Evolutionary conservation across 2,329 filamentous ascomycete species (phyloP), one percentile per base, ranked within the genome.

Genomic region (Trichophyton verrucosum): DNA sequence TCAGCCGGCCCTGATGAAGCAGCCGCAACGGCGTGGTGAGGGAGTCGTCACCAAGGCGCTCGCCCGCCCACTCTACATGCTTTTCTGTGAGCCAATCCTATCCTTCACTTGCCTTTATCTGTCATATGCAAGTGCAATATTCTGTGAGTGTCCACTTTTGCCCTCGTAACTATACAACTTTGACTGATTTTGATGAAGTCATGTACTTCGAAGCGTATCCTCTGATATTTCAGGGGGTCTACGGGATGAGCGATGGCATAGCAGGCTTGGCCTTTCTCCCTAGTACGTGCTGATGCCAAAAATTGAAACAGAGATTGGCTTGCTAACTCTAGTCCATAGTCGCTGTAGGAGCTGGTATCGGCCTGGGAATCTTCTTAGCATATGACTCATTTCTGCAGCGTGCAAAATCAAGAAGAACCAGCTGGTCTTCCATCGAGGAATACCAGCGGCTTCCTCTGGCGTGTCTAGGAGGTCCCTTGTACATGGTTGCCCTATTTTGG

Each of bases 221-320:
- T 4, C 40, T 44, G 15, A 17, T 44, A 8, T 44, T 44, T 15
- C 40, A 44, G 60, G 62, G 47, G 7, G 56, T 63, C 13, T 64
- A 64, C 24, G 56, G 53, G n/a, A 61, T 64, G 59, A 53, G 40
- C 2, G 55, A 59, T 8, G 63, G 63, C 9, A 61, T 63, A 13
- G 59, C 49, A 13, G 63, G 63, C 3, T 51, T 64, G 57, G 20
- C 61, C 8, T 62, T 61, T 40, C 11, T 64, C 7, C 63, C 63
- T 53, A 57, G 63, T 63, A 59, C 49, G 62, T 61, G 11, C 2
- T 36, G 8, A 8, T 22, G 20, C 17, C 17, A 7, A 44, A 15
- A 7, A n/a, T 20, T 5, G n/a, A 44, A n/a, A n/a, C 13, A 44
- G 13, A n/a, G 11, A 17, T n/a, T 8, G 6, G 13, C 40, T 44